phyloP scores from a whole-genome alignment of 495 filamentous ascomycete genomes.

The Cryomyces antarcticus region DNA sequence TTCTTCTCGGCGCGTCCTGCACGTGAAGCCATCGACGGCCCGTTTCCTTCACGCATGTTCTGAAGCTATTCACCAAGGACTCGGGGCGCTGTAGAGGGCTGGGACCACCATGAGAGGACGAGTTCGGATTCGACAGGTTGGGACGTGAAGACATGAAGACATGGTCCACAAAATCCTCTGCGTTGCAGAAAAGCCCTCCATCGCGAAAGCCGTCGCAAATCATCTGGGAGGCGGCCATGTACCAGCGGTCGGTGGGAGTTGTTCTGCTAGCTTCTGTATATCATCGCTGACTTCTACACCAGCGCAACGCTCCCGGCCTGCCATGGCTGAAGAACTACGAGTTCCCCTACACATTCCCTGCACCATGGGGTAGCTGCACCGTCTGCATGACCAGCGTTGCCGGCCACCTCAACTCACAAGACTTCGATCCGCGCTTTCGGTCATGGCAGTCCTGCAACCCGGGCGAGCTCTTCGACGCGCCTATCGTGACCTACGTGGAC shows the following conservation, averaged over 20 bases:
- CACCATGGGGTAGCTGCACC: constrained; percentile 56
- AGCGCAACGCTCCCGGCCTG: constrained; percentile 40
- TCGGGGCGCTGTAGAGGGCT: too few species aligned
- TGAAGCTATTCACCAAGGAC: too few species aligned
- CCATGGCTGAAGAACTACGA: constrained; percentile 84
- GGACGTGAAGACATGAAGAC: background rate
- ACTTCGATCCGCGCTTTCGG: constrained; percentile 50
- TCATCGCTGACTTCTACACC: background rate
- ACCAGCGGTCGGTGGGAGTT: constrained; percentile 38
- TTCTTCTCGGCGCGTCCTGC: too few species aligned
- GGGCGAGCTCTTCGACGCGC: constrained; percentile 61
- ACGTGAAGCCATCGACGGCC: too few species aligned
- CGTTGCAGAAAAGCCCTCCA: constrained; percentile 93
- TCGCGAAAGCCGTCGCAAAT: constrained; percentile 78
- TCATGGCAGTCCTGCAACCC: constrained; percentile 69
- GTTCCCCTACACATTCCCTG: constrained; percentile 72
- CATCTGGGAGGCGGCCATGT: constrained; percentile 64
- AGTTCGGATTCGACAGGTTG: too few species aligned
- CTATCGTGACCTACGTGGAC: constrained; percentile 42
- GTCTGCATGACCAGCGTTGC: constrained; percentile 86
- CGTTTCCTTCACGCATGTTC: too few species aligned
- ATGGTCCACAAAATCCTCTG: constrained; percentile 45
- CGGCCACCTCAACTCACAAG: constrained; percentile 58
- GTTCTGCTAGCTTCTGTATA: background rate
- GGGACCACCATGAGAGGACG: too few species aligned